Evolutionary conservation across 179 eudicot species (phyloP).

Genomic region (Camellia oleifera): DNA sequence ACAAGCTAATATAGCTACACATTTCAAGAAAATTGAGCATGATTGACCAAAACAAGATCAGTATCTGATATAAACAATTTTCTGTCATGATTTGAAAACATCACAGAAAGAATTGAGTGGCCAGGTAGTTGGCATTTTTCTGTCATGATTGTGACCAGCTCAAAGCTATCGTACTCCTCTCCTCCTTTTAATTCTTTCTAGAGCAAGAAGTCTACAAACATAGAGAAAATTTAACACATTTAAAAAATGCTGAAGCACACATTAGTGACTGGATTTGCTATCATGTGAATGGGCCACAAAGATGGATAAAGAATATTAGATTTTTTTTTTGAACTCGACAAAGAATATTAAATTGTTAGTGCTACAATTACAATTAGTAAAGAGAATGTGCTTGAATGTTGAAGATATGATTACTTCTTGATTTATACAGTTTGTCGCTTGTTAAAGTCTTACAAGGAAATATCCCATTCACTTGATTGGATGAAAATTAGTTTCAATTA

Average conservation of each 20-base stretch:
- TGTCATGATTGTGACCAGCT: too few relatives aligned
- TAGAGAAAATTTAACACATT: neutral
- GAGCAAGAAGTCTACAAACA: neutral
- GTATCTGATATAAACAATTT: neutral
- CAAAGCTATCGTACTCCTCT: neutral
- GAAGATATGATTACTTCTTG: neutral
- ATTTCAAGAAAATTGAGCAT: neutral
- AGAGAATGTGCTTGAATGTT: neutral
- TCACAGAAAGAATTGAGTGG: neutral
- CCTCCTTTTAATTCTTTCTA: neutral
- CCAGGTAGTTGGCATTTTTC: too few relatives aligned
- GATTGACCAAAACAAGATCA: neutral
- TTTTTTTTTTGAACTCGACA: neutral
- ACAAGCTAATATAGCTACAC: neutral
- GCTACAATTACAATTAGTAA: neutral
- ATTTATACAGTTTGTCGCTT: neutral
- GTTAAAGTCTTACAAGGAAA: neutral
- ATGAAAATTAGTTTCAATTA: neutral
- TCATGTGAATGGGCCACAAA: neutral
- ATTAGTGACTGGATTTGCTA: neutral
- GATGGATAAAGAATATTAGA: neutral
- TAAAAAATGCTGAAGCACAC: neutral
- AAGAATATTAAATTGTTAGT: neutral
- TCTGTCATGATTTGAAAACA: neutral
- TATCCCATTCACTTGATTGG: neutral